phyloP scores from a whole-genome alignment of 148 eudicot genomes.

The Arbutus unedo region DNA sequence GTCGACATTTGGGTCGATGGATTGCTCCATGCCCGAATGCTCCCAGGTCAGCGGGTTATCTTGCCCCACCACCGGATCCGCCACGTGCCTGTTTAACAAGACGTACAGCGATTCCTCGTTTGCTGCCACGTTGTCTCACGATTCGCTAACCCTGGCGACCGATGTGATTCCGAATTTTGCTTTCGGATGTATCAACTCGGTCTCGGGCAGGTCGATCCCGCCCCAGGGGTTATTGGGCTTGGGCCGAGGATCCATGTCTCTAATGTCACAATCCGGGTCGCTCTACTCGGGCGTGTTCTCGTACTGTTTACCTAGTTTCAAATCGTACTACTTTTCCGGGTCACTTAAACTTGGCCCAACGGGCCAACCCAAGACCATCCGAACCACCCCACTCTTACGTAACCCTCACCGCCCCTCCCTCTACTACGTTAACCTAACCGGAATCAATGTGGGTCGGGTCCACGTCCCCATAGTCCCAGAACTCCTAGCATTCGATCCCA shows the following conservation, averaged over 20 bases:
- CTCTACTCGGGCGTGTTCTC: constrained; percentile 75
- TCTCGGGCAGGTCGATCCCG: constrained; percentile 59
- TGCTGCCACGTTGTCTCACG: constrained; percentile 56
- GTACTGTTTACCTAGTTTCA: constrained; percentile 85
- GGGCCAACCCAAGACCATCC: constrained; percentile 61
- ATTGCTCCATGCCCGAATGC: constrained; percentile 66
- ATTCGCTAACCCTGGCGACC: constrained; percentile 43
- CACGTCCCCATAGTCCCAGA: constrained; percentile 51
- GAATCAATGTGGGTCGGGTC: constrained; percentile 63
- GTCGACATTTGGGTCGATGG: constrained; percentile 45
- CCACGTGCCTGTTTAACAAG: constrained; percentile 59
- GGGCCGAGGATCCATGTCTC: constrained; percentile 75
- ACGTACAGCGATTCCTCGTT: constrained; percentile 81
- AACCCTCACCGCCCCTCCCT: constrained; percentile 81
- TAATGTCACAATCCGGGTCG: constrained; percentile 57
- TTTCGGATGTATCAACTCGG: constrained; percentile 64
- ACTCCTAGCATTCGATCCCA: constrained; percentile 56
- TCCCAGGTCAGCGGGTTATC: constrained; percentile 44
- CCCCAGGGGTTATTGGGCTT: constrained; percentile 86
- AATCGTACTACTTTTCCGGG: constrained; percentile 89
- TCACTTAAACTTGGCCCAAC: constrained; percentile 73
- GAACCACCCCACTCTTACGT: constrained; percentile 67
- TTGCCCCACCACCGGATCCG: constrained; percentile 47
- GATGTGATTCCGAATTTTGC: constrained; percentile 49
- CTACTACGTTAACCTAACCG: constrained; percentile 82